Percentiles rank a stretch among this genome's conserved stretches.
Conservation (phyloP, 768 basidiomycete species). For the Lactifluus pinguis region DNA sequence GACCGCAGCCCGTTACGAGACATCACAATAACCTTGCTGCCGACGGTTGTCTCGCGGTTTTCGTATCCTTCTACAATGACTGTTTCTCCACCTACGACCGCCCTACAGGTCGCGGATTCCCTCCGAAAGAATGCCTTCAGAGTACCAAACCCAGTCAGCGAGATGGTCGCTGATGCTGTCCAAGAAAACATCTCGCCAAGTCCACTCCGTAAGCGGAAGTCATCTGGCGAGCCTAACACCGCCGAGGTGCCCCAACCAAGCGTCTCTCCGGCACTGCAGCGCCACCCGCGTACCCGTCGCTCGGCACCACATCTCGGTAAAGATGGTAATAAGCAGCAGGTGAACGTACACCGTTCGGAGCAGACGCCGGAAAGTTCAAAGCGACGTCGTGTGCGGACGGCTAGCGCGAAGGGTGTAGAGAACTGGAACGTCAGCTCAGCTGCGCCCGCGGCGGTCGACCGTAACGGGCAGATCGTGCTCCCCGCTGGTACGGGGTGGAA, state of each 20-base stretch:
- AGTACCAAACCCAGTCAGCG: not conserved
- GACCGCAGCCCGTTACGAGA: constrained; percentile 1
- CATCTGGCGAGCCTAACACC: not conserved
- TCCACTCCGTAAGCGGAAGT: constrained; percentile 1
- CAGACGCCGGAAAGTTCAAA: constrained; percentile 8
- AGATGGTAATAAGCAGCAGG: not conserved
- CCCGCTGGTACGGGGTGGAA: constrained; percentile 17
- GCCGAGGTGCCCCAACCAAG: not conserved
- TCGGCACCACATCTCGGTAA: constrained; percentile 13
- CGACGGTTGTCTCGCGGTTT: not conserved
- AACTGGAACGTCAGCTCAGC: not conserved
- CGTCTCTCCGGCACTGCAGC: not conserved
- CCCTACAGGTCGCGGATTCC: not conserved
- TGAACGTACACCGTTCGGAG: not conserved
- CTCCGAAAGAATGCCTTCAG: not conserved
- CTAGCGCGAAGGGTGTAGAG: constrained; percentile 10
- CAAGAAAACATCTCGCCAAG: not conserved
- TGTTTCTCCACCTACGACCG: not conserved
- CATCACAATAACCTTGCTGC: not conserved
- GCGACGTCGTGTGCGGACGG: constrained; percentile 12
- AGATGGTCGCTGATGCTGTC: not conserved
- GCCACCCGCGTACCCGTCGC: constrained; percentile 2
- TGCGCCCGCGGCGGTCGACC: not conserved
- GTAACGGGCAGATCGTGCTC: constrained; percentile 15
- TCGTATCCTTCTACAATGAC: not conserved